Evolutionary conservation across 2,329 filamentous ascomycete genomes (phyloP).

Genomic region (Hymenoscyphus fructigenus): DNA sequence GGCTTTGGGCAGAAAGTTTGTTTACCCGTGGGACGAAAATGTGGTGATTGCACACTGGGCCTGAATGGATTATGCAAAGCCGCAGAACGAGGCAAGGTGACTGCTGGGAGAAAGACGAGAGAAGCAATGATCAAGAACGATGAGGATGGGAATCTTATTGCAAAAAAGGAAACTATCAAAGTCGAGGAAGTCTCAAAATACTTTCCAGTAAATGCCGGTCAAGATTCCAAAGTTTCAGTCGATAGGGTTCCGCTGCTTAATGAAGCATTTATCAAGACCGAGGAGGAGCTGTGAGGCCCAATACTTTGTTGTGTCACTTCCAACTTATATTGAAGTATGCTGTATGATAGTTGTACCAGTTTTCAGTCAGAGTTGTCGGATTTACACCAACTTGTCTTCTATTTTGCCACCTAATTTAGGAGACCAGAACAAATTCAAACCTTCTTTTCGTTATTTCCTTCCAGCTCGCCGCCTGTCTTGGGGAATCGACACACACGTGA

Average conservation of each 20-base stretch:
- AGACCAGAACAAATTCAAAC: not conserved
- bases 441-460: not conserved
- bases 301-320: not conserved
- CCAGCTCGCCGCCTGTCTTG: not conserved
- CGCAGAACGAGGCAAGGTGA: constrained; percentile 64
- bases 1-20: constrained; percentile 72
- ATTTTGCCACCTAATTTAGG: not conserved
- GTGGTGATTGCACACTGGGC: constrained; percentile 83
- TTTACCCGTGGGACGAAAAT: constrained; percentile 64
- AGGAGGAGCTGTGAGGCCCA: not conserved
- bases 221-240: not conserved
- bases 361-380: not conserved
- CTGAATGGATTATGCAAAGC: constrained; percentile 72
- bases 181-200: constrained; percentile 39
- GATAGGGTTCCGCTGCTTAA: too few species aligned
- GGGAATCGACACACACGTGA: not conserved
- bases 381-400: not conserved
- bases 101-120: constrained; percentile 54
- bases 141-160: constrained; percentile 34
- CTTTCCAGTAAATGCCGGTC: constrained; percentile 22
- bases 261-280: not conserved
- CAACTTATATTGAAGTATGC: not conserved
- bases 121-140: constrained; percentile 38
- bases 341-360: not conserved
- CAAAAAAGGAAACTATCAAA: constrained; percentile 38